phyloP scores from a whole-genome alignment of 139 green algal genomes.

The Gonium pectorale region DNA sequence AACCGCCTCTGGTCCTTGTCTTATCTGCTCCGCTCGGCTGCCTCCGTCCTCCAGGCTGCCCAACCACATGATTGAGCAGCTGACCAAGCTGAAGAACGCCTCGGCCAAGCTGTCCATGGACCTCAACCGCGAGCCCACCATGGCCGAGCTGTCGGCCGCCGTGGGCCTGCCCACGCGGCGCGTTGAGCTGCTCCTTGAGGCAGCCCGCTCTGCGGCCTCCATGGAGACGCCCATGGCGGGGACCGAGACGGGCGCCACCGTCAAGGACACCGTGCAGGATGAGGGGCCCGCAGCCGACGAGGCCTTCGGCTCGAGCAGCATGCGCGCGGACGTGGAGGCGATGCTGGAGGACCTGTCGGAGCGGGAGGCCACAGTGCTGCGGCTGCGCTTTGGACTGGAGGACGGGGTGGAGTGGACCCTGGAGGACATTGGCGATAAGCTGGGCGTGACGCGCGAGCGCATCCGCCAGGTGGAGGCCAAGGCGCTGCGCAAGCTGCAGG shows the following conservation, averaged over 20 bases:
- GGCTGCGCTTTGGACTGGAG: constrained; percentile 93
- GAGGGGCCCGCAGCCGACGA: constrained; percentile 43
- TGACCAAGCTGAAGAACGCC: constrained; percentile 56
- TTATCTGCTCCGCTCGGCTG: no score
- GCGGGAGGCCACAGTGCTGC: constrained; percentile 88
- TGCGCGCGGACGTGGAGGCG: constrained; percentile 81
- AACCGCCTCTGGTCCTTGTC: no score
- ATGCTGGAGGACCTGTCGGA: constrained; percentile 80
- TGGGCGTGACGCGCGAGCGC: constrained; percentile 94
- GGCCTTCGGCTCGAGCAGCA: constrained; percentile 19
- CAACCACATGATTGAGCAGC: constrained; percentile 83
- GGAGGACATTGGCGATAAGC: constrained; percentile 85
- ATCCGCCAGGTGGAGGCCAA: constrained; percentile 98
- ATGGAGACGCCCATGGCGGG: constrained; percentile 46
- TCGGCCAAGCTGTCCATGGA: constrained; percentile 53
- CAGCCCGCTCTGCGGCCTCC: not conserved
- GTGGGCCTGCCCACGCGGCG: constrained; percentile 59
- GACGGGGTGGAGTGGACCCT: constrained; percentile 82
- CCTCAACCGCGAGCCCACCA: constrained; percentile 52
- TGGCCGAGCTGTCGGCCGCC: constrained; percentile 67
- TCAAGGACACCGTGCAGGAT: constrained; percentile 55
- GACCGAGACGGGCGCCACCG: constrained; percentile 41
- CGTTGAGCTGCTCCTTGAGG: constrained; percentile 7
- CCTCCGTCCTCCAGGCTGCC: constrained; percentile 72
- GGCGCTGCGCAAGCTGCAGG: constrained; percentile 82